These are phyloP conservation scores for Plectosphaerella plurivora DNA, from an alignment of 2,329 filamentous ascomycete species.

Conservation along the genomic window DNA sequence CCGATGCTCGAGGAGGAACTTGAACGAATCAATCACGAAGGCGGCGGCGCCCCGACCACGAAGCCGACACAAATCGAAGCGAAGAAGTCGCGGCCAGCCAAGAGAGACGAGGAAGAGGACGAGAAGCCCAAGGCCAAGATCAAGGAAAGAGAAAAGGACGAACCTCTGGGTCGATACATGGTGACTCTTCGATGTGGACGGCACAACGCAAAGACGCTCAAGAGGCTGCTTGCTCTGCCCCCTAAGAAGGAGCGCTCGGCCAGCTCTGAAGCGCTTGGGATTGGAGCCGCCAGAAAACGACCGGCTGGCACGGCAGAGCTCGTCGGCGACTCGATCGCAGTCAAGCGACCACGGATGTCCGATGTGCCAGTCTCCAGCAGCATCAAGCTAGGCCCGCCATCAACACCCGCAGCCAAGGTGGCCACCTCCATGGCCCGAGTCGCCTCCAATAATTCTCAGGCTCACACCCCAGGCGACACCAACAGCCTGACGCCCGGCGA, in stretches of 20 bases:
- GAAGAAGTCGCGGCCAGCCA: slow-evolving; percentile 21
- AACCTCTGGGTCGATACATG: slow-evolving; percentile 23
- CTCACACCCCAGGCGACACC: slow-evolving; percentile 44
- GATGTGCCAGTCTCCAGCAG: slow-evolving; percentile 27
- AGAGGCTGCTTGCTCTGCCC: slow-evolving; percentile 41
- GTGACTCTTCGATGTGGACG: slow-evolving; percentile 48
- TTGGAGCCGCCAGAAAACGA: slow-evolving; percentile 42
- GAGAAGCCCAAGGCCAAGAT: slow-evolving; percentile 18
- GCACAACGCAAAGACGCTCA: slow-evolving; percentile 36
- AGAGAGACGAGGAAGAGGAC: slow-evolving; percentile 26
- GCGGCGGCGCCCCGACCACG: slow-evolving; percentile 8
- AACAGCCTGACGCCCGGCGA: slow-evolving; percentile 34
- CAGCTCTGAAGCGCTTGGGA: slow-evolving; percentile 32
- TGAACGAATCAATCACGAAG: neutral
- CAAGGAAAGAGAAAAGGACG: slow-evolving; percentile 11
- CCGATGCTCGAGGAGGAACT: slow-evolving; percentile 42
- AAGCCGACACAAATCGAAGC: slow-evolving; percentile 23
- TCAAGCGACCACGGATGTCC: slow-evolving; percentile 38
- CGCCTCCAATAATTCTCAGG: slow-evolving; percentile 48
- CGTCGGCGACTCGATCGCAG: slow-evolving; percentile 27
- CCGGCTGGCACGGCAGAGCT: slow-evolving; percentile 33
- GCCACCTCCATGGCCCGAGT: slow-evolving; percentile 48
- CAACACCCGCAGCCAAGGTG: slow-evolving; percentile 44
- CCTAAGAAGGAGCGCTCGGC: slow-evolving; percentile 35
- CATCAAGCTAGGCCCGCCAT: slow-evolving; percentile 31